Evolutionary conservation across 306 rosid species (phyloP).

Genomic region (Inga leiocalycina): DNA sequence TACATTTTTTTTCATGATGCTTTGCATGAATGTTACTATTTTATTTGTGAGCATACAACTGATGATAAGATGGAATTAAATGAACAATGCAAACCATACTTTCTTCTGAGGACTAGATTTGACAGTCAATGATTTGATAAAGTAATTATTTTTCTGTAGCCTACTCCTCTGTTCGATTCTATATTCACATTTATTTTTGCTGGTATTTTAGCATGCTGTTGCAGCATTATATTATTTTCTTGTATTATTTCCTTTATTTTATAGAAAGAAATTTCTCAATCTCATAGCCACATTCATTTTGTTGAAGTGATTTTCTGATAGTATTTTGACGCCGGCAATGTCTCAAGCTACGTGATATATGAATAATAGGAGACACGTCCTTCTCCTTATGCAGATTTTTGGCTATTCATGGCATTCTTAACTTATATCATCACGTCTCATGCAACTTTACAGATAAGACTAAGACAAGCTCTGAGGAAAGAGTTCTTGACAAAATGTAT

Average conservation of each 20-base stretch:
- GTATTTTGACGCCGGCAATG: not conserved
- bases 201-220: constrained; percentile 13
- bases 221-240: constrained; percentile 11
- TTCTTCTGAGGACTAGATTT: not conserved
- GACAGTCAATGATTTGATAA: not conserved
- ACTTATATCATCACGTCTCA: not conserved
- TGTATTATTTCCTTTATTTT: not conserved
- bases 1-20: constrained; percentile 18
- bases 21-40: constrained; percentile 6
- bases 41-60: not conserved
- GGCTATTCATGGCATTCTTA: not conserved
- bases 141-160: constrained; percentile 11
- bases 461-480: not conserved
- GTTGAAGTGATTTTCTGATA: not conserved
- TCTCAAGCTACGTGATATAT: not conserved
- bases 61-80: not conserved
- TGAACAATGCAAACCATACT: not conserved
- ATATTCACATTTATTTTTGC: not conserved
- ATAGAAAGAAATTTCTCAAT: not conserved
- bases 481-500: not conserved
- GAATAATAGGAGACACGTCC: not conserved
- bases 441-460: not conserved
- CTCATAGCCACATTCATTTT: not conserved
- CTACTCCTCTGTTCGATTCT: constrained; percentile 6
- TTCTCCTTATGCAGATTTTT: not conserved